Evolutionary conservation across 2,329 filamentous ascomycete genomes (phyloP).

Genomic region (Xylariales sp.): DNA sequence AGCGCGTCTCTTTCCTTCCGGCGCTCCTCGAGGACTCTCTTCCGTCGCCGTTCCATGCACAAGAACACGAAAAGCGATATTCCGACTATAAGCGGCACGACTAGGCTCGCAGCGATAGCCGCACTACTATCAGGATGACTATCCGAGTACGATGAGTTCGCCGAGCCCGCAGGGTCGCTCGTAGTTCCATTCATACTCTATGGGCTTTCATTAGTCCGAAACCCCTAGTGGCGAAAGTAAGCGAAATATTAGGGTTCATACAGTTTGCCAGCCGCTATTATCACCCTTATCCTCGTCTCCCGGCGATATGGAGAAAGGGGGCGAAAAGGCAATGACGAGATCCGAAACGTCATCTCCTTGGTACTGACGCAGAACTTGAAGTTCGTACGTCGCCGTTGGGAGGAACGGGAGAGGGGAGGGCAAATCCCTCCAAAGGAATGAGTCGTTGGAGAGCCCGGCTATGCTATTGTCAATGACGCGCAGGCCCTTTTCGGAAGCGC

Average conservation of each 20-base stretch:
- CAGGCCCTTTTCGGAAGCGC: neutral
- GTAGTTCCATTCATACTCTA: slow-evolving; percentile 20
- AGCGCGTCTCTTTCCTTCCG: slow-evolving; percentile 43
- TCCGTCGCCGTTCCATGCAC: slow-evolving; percentile 42
- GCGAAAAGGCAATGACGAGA: slow-evolving; percentile 38
- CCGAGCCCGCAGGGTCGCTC: slow-evolving; percentile 35
- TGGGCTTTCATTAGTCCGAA: slow-evolving; percentile 8
- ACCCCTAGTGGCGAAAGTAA: slow-evolving; percentile 10
- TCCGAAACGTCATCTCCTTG: slow-evolving; percentile 22
- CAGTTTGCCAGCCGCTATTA: slow-evolving; percentile 8
- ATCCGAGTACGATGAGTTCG: slow-evolving; percentile 24
- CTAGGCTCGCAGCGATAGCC: slow-evolving; percentile 43
- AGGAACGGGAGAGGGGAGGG: slow-evolving; percentile 45
- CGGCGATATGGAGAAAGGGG: slow-evolving; percentile 39
- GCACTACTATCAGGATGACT: slow-evolving; percentile 39
- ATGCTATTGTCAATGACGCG: slow-evolving; percentile 7
- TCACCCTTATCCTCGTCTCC: slow-evolving; percentile 2
- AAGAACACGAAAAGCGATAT: slow-evolving; percentile 41
- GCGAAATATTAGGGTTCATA: slow-evolving; percentile 10
- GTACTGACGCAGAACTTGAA: slow-evolving; percentile 40
- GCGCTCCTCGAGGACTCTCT: slow-evolving; percentile 39
- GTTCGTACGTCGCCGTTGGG: slow-evolving; percentile 42
- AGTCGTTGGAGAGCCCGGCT: slow-evolving; percentile 41
- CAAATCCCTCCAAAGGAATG: slow-evolving; percentile 42
- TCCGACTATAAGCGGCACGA: slow-evolving; percentile 44